Evolutionary conservation across 75 land plant species (phyloP).

Genomic region (Picea sitchensis): DNA sequence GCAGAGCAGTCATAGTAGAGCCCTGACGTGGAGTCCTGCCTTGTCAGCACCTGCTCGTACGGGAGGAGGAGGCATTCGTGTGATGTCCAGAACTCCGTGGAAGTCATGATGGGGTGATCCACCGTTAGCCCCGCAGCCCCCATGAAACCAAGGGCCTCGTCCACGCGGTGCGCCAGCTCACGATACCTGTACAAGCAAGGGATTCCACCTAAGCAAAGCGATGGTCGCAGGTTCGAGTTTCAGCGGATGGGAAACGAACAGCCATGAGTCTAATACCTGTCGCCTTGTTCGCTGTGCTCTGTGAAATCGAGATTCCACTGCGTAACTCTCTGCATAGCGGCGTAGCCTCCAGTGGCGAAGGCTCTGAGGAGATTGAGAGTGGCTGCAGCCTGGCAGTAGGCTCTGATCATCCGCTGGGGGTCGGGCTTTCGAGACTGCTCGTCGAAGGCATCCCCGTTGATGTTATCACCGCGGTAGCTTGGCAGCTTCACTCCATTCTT

Average conservation of each 20-base stretch:
- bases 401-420: constrained; percentile 66
- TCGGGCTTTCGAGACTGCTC: constrained; percentile 53
- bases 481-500: constrained; percentile 67
- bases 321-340: constrained; percentile 70
- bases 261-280: constrained; percentile 30
- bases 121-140: constrained; percentile 62
- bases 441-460: constrained; percentile 63
- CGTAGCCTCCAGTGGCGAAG: constrained; percentile 83
- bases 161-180: constrained; percentile 69
- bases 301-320: constrained; percentile 82
- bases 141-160: constrained; percentile 84
- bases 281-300: constrained; percentile 72
- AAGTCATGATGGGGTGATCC: constrained; percentile 64
- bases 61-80: constrained; percentile 82
- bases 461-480: constrained; percentile 67
- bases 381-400: constrained; percentile 66
- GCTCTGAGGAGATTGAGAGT: constrained; percentile 69
- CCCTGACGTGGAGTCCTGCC: constrained; percentile 75
- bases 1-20: constrained; percentile 80
- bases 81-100: constrained; percentile 82
- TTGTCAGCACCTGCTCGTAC: constrained; percentile 67
- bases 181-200: constrained; percentile 37
- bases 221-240: no score
- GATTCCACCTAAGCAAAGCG: no score
- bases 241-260: neutral